A percentile compares a stretch with the other conserved stretches of the same genome.
Evolutionary conservation across 257 asterid species (phyloP).

Genomic region (Solanum bulbocastanum): DNA sequence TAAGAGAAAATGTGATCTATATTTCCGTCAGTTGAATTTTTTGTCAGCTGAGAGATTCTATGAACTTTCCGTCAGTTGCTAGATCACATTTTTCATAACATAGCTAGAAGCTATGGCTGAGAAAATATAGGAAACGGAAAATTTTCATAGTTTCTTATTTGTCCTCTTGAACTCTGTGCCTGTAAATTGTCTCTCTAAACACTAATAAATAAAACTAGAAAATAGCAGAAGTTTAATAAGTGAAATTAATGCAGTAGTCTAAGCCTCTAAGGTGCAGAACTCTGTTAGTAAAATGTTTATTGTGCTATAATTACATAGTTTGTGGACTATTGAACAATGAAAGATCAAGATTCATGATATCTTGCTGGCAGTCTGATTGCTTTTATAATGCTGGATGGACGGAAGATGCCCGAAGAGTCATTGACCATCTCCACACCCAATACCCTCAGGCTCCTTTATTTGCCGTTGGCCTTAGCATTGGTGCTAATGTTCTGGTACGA

Average conservation of each 20-base stretch:
- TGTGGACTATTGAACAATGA: background rate
- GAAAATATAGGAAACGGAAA: background rate
- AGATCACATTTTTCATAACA: background rate
- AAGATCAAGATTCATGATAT: background rate
- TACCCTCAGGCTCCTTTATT: constrained; percentile 69
- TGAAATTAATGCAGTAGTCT: background rate
- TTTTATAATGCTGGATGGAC: constrained; percentile 92
- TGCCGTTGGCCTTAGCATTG: constrained; percentile 84
- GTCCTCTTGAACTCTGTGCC: background rate
- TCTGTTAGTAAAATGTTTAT: background rate
- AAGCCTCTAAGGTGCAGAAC: background rate
- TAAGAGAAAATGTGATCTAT: background rate
- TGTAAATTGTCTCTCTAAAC: background rate
- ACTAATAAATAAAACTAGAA: background rate
- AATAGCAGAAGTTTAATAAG: background rate
- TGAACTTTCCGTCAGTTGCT: background rate
- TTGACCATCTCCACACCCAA: constrained; percentile 53
- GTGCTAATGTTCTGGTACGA: constrained; percentile 81
- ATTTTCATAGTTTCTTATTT: background rate
- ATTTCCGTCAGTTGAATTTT: background rate
- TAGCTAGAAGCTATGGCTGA: background rate
- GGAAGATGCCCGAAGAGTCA: constrained; percentile 63
- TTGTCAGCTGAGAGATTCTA: background rate
- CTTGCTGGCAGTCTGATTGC: constrained; percentile 63
- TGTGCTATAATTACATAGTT: background rate